Evolutionary conservation across 2,329 filamentous ascomycete species (phyloP), one percentile per base, ranked within the genome.

Genomic region (Epichloe sibirici): DNA sequence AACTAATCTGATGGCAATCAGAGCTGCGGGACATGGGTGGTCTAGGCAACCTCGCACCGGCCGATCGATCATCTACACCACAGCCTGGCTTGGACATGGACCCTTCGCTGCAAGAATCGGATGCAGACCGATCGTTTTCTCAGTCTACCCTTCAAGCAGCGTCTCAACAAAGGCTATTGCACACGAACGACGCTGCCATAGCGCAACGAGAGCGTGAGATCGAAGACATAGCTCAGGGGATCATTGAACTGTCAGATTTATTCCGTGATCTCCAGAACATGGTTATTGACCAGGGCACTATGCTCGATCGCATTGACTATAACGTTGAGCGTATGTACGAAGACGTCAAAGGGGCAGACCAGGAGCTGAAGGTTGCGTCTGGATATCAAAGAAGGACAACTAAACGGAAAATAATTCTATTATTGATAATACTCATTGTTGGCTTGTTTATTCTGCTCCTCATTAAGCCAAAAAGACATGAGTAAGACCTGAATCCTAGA

Each of bases 221-320:
- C 62, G 94, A 95, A 64, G 90, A 96, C 61, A 98, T 98, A 57
- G 93, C 93, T 2, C 90, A 96, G 66, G 91, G 93, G 53, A 97
- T 98, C 68, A 97, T 98, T 63, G 91, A 97, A 65, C 75, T 98
- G 7, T 88, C 91, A 4, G 93, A 96, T 66, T 88, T 98, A 49
- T 98, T 98, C 73, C 88, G 94, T 56, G 93, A 98, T 63, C 74
- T 98, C 34, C 93, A 98, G 69, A 85, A 78, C 47, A 97, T 98
- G 90, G 89, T 94, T 60, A 90, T 95, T 58, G 87, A 93, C 64
- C 87, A 93, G 67, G 89, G 89, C 51, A 93, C 88, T 13, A 87
- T 94, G 79, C 77, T 95, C 23, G 90, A 95, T 68, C 85, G 93
- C 63, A 94, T 95, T 62, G 95, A 98, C 69, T 98, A 96, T 72